Evolutionary conservation across 2,329 filamentous ascomycete genomes (phyloP).

Genomic region (Ustulina deusta): DNA sequence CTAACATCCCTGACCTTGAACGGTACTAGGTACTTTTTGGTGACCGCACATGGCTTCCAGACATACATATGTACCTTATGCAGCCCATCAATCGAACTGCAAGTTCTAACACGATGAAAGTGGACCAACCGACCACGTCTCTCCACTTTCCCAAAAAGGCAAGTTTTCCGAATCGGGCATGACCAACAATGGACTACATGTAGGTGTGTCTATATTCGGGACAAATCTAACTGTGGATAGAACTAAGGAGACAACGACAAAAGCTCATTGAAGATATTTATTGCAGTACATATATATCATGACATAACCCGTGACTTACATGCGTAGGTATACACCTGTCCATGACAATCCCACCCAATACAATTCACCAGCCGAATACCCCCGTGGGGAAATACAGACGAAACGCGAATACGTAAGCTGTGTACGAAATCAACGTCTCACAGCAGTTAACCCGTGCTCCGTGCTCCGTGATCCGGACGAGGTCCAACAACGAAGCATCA

Average conservation of each 20-base stretch:
- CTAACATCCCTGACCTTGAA: neutral
- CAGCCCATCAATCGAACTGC: conserved; percentile 22
- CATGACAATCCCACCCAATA: neutral
- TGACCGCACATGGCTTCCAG: conserved; percentile 5
- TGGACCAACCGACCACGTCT: conserved; percentile 28
- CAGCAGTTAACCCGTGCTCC: neutral
- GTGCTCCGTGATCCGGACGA: neutral
- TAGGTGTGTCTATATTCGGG: too few species aligned
- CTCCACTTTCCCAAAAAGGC: conserved; percentile 41
- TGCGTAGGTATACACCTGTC: too few species aligned
- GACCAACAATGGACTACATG: too few species aligned
- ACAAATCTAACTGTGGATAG: too few species aligned
- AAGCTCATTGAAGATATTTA: too few species aligned
- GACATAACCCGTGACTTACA: too few species aligned
- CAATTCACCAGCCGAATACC: conserved; percentile 3
- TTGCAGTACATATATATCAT: too few species aligned
- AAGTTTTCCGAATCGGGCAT: conserved; percentile 30
- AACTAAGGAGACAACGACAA: too few species aligned
- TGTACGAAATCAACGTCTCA: conserved; percentile 12
- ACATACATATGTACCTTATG: conserved; percentile 12
- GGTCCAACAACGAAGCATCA: neutral
- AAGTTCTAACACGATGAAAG: conserved; percentile 11
- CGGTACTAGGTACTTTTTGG: neutral
- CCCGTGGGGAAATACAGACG: conserved; percentile 5
- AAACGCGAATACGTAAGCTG: conserved; percentile 22